Evolutionary conservation across 2,329 filamentous ascomycete species (phyloP).

Genomic region (Colletotrichum abscissum): DNA sequence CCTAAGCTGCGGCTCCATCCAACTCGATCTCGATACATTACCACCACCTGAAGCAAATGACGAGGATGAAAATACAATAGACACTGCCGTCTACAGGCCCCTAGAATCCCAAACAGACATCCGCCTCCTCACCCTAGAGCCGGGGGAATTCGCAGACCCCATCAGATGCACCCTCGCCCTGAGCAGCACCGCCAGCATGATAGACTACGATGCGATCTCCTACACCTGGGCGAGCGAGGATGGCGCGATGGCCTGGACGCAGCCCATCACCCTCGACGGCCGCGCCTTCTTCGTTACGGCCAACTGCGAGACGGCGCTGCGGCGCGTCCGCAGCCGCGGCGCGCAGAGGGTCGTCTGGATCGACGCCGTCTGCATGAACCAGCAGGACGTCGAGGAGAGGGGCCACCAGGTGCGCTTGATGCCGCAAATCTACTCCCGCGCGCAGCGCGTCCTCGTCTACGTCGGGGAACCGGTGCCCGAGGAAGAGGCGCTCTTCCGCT

Average conservation of each 20-base stretch:
- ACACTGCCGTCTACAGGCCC: not conserved
- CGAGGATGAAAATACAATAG: no score
- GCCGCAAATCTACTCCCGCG: constrained; percentile 32
- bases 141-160: not conserved
- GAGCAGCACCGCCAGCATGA: not conserved
- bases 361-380: constrained; percentile 39
- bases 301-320: constrained; percentile 11
- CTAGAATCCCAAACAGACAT: not conserved
- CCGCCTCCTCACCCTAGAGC: not conserved
- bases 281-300: not conserved
- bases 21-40: not conserved
- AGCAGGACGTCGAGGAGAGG: constrained; percentile 34
- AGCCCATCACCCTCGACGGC: not conserved
- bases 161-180: not conserved
- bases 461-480: constrained; percentile 37
- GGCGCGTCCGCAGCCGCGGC: not conserved
- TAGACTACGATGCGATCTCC: constrained; percentile 47
- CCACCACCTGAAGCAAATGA: not conserved
- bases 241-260: not conserved
- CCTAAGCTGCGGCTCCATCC: not conserved
- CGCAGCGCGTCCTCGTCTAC: constrained; percentile 29
- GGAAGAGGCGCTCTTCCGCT: not conserved
- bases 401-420: constrained; percentile 36
- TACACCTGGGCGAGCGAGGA: constrained; percentile 48
- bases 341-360: constrained; percentile 28